Base-by-base conservation (phyloP, 1,139 yeast genomes). In the Kurtzmaniella quercitrusa region DNA sequence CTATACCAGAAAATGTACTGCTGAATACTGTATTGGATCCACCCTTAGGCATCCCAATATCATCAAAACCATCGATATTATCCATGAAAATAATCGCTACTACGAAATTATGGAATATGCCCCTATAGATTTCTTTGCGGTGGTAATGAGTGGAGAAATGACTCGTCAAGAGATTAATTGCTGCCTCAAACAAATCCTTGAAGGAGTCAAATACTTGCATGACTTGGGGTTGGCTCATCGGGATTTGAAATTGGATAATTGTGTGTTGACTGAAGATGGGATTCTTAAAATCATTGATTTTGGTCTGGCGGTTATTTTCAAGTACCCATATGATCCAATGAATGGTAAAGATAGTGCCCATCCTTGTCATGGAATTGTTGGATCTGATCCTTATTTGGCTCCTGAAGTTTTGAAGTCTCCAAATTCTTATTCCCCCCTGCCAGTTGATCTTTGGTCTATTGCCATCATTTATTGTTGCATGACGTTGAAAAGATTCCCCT, bases 51-150 rank as follows among this genome's bases (percentile, higher is more conserved):
- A 93, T 63, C 93, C 96, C 15, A 91, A 93, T 62, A 83, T 93
- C 51, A 90, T 93, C 56, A 94, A 91, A 62, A 93, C 98, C 0
- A 77, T 93, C 47, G 98, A 94, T 61, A 89, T 93, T 36, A 81
- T 91, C 46, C 86, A 88, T 57, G 97, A 90, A 56, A 84, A 82
- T 52, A 87, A 83, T 49, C 80, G 90, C 52, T 88, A 88, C 59
- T 93, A 82, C 62, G 97, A 94, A 63, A 91, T 94, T 41, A 93
- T 94, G 98, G 98, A 94, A 62, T 94, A 88, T 60, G 94, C 97
- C 47, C 97, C 96, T 17, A 86, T 85, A 47, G 99, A 94, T 65
- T 85, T 91, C 60, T 94, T 94, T 68, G 96, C 97, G 2, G 91
- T 93, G 41, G 98, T 94, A 37, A 94, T 94, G 99, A 85, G 95